Base-by-base conservation (phyloP, 2,329 filamentous ascomycete species). In the Stagonosporopsis tanaceti region DNA sequence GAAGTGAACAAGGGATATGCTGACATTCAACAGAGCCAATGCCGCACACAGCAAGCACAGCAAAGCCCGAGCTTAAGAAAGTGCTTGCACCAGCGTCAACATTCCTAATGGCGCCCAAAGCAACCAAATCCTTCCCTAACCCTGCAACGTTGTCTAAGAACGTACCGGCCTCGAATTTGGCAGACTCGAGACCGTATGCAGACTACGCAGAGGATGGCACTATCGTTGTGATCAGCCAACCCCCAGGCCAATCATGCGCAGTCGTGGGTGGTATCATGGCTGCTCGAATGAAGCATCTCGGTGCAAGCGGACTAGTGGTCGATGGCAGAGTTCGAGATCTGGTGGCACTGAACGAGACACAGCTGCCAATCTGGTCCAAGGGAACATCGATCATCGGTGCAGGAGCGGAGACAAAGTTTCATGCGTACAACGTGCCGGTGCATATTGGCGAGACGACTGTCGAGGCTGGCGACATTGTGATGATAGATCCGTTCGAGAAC, bases 251-350 rank as follows among this genome's bases (percentile, higher is more conserved):
- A 71, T 82, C 81, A 48, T 91, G 90, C 74, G 90, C 90, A 6
- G 83, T 91, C 7, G 82, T 91, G 6, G 90, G 90, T n/a, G 90
- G 90, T 17, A 91, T 93, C 62, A 90, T 92, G 84, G 90, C 88
- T 5, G 79, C 84, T 28, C 81, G 90, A 20, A 89, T 92, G 83
- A 86, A 87, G 66, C 72, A 82, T 14, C 80, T 88, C 11, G 84
- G 85, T 14, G 85, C 84, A 17, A 79, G 80, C 63, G 89, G 82
- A 2, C 82, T 89, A 11, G 77, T 92, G n/a, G 87, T 91, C 7
- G 83, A 86, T 63, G 90, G 90, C 1, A 79, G 89, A 37, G 84
- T 89, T 6, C 81, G 90, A 59, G 90, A 93, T 77, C 67, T 92
- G 17, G 78, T 76, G 15, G 86, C 90, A 68, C 73, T 91, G 57